Conservation (phyloP, 805 yeast genomes). For the Candida yuanshanica region DNA sequence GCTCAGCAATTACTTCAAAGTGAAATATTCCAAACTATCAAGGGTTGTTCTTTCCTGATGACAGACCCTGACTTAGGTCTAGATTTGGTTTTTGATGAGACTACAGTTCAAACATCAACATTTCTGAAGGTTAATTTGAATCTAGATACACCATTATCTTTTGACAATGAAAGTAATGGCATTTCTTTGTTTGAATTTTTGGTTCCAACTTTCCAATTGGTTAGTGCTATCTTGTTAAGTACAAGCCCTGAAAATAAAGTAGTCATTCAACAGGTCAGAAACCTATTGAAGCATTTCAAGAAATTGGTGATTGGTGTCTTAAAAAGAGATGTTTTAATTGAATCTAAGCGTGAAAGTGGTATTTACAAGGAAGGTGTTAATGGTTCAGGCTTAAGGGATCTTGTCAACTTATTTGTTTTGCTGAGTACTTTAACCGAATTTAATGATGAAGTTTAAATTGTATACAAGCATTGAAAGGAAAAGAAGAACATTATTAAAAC, state of each 20-base stretch:
- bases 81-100: slow-evolving; percentile 40
- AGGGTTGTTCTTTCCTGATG: slow-evolving; percentile 47
- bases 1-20: slow-evolving; percentile 71
- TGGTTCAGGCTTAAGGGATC: slow-evolving; percentile 38
- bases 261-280: slow-evolving; percentile 47
- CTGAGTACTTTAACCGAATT: slow-evolving; percentile 45
- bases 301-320: slow-evolving; percentile 55
- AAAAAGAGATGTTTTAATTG: slow-evolving; percentile 46
- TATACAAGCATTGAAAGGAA: not conserved
- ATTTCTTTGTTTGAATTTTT: slow-evolving; percentile 62
- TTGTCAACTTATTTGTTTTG: slow-evolving; percentile 51
- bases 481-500: not conserved
- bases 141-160: slow-evolving; percentile 45
- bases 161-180: slow-evolving; percentile 25
- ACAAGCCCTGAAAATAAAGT: slow-evolving; percentile 71
- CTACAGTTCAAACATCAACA: slow-evolving; percentile 24
- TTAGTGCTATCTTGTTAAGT: slow-evolving; percentile 61
- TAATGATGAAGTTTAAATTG: slow-evolving; percentile 27
- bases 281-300: slow-evolving; percentile 45
- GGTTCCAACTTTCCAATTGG: slow-evolving; percentile 68
- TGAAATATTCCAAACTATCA: slow-evolving; percentile 61
- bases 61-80: slow-evolving; percentile 81
- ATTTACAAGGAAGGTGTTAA: slow-evolving; percentile 22
- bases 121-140: slow-evolving; percentile 41
- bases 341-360: slow-evolving; percentile 23